Evolutionary conservation across 2,329 filamentous ascomycete species (phyloP), one percentile per base, ranked within the genome.

Genomic region (Amylocarpus encephaloides): DNA sequence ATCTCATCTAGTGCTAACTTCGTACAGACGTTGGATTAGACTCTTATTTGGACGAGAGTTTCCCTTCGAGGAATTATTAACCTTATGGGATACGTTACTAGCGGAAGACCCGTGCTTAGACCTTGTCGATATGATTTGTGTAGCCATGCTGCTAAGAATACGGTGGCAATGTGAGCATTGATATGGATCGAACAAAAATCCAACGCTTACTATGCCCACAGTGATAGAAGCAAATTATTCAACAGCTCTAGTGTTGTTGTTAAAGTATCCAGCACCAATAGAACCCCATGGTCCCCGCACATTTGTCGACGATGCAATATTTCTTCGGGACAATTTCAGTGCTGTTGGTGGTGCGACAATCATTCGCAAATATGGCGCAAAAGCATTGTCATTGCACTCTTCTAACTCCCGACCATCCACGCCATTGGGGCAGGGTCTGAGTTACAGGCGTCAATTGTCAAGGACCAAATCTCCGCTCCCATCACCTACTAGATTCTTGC

Each of bases 21-120:
- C 29, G 3, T 1, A 29, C 30, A 67, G 65, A 53, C 89, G 93
- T 50, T 98, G 93, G 93, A 86, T 97, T 51, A 82, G 93, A 26
- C 79, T 98, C 1, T 71, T 98, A 0, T 97, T 97, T 64, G 91
- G 92, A 43, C 80, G 93, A 58, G 93, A 98, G 66, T 97, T 96
- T 60, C 82, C 88, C 0, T 94, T 97, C 54, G 82, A 91, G 48
- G 82, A 95, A 54, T 78, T 91, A 36, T 77, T 98, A 34, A 73
- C 80, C 18, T 77, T 98, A 49, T 98, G 93, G 93, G 93, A 98
- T 69, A 79, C 84, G 6, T 74, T 98, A 1, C 94, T 98, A 65
- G 87, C 91, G 1, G 82, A 94, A 62, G 91, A 95, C 61, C 78
- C 92, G 6, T 77, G 79, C 0, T 70, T 95, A 26, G 82, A 90